A percentile compares a stretch with the other conserved stretches of the same genome.
Evolutionary conservation across 1,139 yeast genomes (phyloP).

Genomic region (Magnusiomyces fungicola): DNA sequence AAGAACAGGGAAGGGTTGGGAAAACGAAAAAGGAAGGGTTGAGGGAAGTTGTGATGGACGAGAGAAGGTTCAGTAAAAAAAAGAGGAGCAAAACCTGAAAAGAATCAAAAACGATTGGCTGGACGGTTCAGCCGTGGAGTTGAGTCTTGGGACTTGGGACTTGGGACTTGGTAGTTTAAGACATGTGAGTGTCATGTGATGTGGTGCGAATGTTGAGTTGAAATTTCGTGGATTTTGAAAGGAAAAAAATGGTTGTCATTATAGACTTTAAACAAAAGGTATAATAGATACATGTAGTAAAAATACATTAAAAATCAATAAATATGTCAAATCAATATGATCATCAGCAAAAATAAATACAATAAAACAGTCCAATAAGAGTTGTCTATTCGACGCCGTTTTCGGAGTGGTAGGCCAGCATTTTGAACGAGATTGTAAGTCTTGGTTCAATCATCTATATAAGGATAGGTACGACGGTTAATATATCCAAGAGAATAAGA

Average conservation of each 20-base stretch:
- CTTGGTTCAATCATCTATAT: too few species aligned
- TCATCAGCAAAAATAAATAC: not conserved
- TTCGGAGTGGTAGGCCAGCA: too few species aligned
- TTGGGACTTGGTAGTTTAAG: not conserved
- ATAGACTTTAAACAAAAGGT: not conserved
- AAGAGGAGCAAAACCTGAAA: constrained; percentile 5
- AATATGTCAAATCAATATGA: not conserved
- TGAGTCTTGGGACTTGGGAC: not conserved
- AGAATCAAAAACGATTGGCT: constrained; percentile 11
- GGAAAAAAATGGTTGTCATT: not conserved
- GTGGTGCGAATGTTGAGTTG: not conserved
- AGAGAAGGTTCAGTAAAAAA: constrained; percentile 4
- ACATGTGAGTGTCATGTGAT: not conserved
- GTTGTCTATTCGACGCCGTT: not conserved
- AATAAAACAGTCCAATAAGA: not conserved
- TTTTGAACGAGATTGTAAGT: too few species aligned
- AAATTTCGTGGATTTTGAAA: not conserved
- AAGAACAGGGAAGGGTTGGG: constrained; percentile 1
- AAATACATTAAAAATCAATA: too few species aligned
- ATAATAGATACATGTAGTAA: too few species aligned
- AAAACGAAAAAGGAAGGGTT: constrained; percentile 1
- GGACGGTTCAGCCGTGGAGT: not conserved
- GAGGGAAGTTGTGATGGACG: not conserved
- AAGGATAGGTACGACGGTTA: too few species aligned
- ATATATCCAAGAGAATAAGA: too few species aligned